Evolutionary conservation across 164 flowering plant species (phyloP).

Genomic region (Annona cherimola): DNA sequence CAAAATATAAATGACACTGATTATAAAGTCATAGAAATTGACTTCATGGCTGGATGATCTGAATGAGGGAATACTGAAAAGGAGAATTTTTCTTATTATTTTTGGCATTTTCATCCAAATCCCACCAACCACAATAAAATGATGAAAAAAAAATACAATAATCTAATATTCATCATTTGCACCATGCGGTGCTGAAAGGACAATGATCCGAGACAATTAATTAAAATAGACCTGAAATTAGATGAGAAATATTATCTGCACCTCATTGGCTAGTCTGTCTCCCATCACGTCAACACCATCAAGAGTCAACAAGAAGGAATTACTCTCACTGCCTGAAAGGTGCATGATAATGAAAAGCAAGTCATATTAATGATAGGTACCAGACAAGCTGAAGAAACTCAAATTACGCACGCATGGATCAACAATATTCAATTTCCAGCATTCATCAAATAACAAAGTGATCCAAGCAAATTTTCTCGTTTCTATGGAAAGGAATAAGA

Average conservation of each 20-base stretch:
- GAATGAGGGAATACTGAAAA: too few species aligned
- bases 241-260: slow-evolving; percentile 11
- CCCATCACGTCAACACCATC: slow-evolving; percentile 96
- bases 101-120: too few species aligned
- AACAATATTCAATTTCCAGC: not conserved
- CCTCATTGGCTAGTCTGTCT: slow-evolving; percentile 85
- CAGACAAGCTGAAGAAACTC: not conserved
- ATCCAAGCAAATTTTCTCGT: not conserved
- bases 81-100: too few species aligned
- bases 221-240: not conserved
- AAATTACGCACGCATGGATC: not conserved
- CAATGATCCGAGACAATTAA: not conserved
- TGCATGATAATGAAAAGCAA: slow-evolving; percentile 7
- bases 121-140: too few species aligned
- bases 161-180: not conserved
- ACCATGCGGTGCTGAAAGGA: not conserved
- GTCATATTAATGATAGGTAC: slow-evolving; percentile 2
- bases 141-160: too few species aligned
- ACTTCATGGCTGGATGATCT: too few species aligned
- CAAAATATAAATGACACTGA: too few species aligned
- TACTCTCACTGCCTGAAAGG: slow-evolving; percentile 69
- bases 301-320: slow-evolving; percentile 51
- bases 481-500: too few species aligned
- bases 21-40: too few species aligned
- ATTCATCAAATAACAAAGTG: too few species aligned